These are phyloP conservation scores for Hericium alpestre DNA, from an alignment of 768 basidiomycete species.

Conservation along the genomic window DNA sequence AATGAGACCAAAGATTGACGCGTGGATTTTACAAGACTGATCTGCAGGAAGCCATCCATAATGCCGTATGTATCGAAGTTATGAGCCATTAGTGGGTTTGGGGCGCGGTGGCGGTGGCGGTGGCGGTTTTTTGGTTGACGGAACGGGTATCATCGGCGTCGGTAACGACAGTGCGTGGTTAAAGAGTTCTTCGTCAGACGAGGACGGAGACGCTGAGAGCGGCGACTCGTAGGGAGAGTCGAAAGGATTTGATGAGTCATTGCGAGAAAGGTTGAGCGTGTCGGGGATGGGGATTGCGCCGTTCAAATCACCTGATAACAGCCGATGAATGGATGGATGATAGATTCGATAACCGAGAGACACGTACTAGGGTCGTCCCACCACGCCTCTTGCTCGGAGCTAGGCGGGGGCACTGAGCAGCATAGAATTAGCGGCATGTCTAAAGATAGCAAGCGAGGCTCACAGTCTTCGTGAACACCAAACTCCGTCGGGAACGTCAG, in stretches of 20 bases:
- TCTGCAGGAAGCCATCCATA: too few relatives aligned
- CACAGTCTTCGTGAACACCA: constrained; percentile 26
- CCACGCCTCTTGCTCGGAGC: constrained; percentile 68
- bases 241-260: constrained; percentile 50
- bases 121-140: constrained; percentile 26
- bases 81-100: constrained; percentile 10
- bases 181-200: constrained; percentile 76
- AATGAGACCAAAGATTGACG: too few relatives aligned
- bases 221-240: constrained; percentile 58
- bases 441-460: constrained; percentile 15
- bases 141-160: constrained; percentile 42
- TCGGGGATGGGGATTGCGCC: constrained; percentile 39
- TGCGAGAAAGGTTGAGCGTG: constrained; percentile 17
- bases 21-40: too few relatives aligned
- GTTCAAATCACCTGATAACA: constrained; percentile 40
- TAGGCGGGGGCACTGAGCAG: constrained; percentile 69
- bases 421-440: constrained; percentile 1
- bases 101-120: constrained; percentile 36
- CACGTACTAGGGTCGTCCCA: constrained; percentile 60
- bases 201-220: constrained; percentile 65
- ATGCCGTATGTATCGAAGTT: too few relatives aligned
- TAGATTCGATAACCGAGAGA: constrained; percentile 7
- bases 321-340: not conserved
- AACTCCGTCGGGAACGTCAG: constrained; percentile 37
- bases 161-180: constrained; percentile 64